Base-by-base conservation (phyloP, 805 yeast genomes). In the Yamadazyma sp. region DNA sequence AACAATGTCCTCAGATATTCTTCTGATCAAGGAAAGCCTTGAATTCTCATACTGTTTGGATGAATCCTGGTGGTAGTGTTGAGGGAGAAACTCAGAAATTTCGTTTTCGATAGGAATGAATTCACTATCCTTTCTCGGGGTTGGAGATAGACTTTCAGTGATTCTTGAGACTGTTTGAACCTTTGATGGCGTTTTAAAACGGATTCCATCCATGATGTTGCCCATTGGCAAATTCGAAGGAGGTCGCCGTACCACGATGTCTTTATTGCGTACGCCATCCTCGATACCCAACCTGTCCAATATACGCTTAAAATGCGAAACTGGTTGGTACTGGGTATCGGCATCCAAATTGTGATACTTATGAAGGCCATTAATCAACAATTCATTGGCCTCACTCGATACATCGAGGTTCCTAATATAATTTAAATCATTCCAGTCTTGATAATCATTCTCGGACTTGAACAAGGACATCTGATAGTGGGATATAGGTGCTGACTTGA, bases 401-500 rank as follows among this genome's bases (percentile, higher is more conserved):
- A 41, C 35, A 15, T 32, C 37, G 23, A 38, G 35, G 40, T 30
- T 15, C 22, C 40, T 29, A 10, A 43, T 25, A 16, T 24, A 43
- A 8, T 12, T n/a, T 3, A 33, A n/a, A 16, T 35, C 43, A 20
- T 49, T 32, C 20, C 47, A 46, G 28, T 45, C 49, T 21, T 53
- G 49, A 13, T 35, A 33, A 5, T 28, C 35, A 18, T 49, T 51
- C 6, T 54, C 55, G 12, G 55, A 36, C 28, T 57, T 56, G 45
- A 57, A 59, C 26, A 67, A 48, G 9, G 55, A 52, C 46, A 59
- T 32, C 38, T 74, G 79, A 61, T 82, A 88, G 35, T 74, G 69
- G 0, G 96, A 82, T 1, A 74, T 51, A 0, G 95, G 91, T 0
- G 96, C 93, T 6, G 87, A 76, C 39, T 78, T 77, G 6, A 91